Conservation (phyloP, 2,329 filamentous ascomycete genomes). For the Acrodontium crateriforme region DNA sequence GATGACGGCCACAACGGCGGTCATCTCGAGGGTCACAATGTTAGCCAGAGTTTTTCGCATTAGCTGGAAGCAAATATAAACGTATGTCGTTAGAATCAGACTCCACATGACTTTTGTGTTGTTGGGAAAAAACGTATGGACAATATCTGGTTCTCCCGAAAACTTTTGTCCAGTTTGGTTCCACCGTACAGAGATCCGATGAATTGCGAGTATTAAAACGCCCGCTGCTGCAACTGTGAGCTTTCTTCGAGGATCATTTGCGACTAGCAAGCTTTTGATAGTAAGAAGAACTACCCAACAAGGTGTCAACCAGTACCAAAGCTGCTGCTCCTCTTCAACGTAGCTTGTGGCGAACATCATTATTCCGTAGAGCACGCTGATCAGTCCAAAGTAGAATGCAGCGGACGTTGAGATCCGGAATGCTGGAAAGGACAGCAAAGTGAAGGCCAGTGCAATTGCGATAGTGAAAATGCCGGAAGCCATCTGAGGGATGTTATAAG, state of each 20-base stretch:
- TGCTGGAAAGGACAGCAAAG: conserved; percentile 19
- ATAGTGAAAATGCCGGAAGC: conserved; percentile 31
- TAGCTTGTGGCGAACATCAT: conserved; percentile 99
- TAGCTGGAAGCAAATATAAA: conserved; percentile 40
- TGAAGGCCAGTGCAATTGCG: conserved; percentile 27
- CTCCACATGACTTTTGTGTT: conserved; percentile 60
- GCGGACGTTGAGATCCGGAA: conserved; percentile 31
- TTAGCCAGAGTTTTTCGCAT: conserved; percentile 17
- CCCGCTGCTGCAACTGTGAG: conserved; percentile 7
- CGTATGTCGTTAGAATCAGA: conserved; percentile 56
- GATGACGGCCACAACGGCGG: conserved; percentile 23
- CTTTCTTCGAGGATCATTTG: background rate
- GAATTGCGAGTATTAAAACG: conserved; percentile 38
- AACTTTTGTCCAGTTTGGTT: conserved; percentile 97
- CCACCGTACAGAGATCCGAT: conserved; percentile 65
- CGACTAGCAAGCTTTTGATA: conserved; percentile 2
- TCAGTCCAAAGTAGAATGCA: conserved; percentile 24
- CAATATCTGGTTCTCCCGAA: conserved; percentile 78
- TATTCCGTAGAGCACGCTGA: conserved; percentile 45
- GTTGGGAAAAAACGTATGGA: conserved; percentile 52
- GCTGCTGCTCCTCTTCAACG: conserved; percentile 95
- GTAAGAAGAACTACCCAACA: conserved; percentile 43
- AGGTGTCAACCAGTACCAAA: conserved; percentile 86
- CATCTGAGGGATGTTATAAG: conserved; percentile 64
- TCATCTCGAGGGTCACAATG: conserved; percentile 15